Percentiles rank a stretch among this genome's conserved stretches.
Conservation (phyloP, 371 early-diverging fungal species). For the Mucor ambiguus region DNA sequence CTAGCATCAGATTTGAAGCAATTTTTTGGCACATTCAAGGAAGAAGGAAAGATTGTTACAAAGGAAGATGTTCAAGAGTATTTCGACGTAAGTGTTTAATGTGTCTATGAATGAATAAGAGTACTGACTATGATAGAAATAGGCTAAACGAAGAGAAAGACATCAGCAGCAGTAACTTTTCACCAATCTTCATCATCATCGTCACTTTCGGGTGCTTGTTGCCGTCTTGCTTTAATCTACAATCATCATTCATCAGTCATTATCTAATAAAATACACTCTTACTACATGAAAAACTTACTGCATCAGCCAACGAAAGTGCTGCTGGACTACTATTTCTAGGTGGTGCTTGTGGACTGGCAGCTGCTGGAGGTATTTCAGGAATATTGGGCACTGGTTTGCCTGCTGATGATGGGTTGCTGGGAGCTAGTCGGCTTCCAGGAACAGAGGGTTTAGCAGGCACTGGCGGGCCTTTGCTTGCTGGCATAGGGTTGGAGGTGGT, state of each 20-base stretch:
- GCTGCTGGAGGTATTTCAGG: slow-evolving; percentile 21
- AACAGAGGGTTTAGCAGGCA: slow-evolving; percentile 49
- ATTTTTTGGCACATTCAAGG: slow-evolving; percentile 71
- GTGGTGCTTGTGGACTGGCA: slow-evolving; percentile 19
- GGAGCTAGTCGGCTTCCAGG: slow-evolving; percentile 49
- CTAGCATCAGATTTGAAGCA: slow-evolving; percentile 61
- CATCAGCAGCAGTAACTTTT: not conserved
- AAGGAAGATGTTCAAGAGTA: slow-evolving; percentile 73
- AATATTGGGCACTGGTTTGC: slow-evolving; percentile 50
- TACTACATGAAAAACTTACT: slow-evolving; percentile 31
- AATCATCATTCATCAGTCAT: not conserved
- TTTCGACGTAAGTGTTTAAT: slow-evolving; percentile 51
- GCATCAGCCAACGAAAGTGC: slow-evolving; percentile 52
- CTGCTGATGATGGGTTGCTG: slow-evolving; percentile 39
- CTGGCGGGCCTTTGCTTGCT: slow-evolving; percentile 49
- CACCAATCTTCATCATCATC: slow-evolving; percentile 29
- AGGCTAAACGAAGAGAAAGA: slow-evolving; percentile 7
- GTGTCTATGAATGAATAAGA: not conserved
- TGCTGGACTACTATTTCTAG: slow-evolving; percentile 16
- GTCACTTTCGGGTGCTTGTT: slow-evolving; percentile 23
- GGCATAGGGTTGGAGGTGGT: slow-evolving; percentile 47
- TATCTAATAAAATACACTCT: not conserved
- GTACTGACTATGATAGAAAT: not conserved
- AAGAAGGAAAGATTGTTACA: slow-evolving; percentile 73
- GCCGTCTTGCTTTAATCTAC: slow-evolving; percentile 30